These are phyloP conservation scores for Ramalina intermedia DNA, from an alignment of 495 filamentous ascomycete species.

Conservation along the genomic window DNA sequence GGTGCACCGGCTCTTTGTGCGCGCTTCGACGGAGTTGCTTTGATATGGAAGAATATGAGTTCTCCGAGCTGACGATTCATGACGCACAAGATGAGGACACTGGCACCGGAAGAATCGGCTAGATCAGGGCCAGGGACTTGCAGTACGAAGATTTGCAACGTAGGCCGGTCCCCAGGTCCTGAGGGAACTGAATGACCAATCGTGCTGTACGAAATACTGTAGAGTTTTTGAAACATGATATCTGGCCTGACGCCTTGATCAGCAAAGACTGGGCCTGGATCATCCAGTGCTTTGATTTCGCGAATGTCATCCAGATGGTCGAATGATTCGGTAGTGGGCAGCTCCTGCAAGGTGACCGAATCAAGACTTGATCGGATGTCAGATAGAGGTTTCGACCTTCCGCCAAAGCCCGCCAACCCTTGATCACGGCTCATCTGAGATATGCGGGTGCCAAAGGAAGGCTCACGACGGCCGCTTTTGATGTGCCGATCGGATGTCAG, in stretches of 20 bases:
- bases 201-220: constrained; percentile 48
- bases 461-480: constrained; percentile 39
- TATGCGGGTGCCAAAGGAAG: constrained; percentile 62
- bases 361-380: constrained; percentile 22
- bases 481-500: constrained; percentile 37
- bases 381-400: constrained; percentile 21
- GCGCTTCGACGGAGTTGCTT: background rate
- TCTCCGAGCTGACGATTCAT: constrained; percentile 3
- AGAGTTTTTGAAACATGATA: constrained; percentile 56
- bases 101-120: constrained; percentile 2
- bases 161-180: constrained; percentile 30
- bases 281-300: constrained; percentile 53
- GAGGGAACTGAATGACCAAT: constrained; percentile 39
- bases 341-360: constrained; percentile 43
- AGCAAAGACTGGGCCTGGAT: constrained; percentile 55
- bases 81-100: constrained; percentile 9
- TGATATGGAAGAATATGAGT: constrained; percentile 3
- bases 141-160: constrained; percentile 49
- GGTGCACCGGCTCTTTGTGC: background rate
- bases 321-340: constrained; percentile 55
- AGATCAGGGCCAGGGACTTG: constrained; percentile 33
- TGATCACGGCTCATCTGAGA: constrained; percentile 45
- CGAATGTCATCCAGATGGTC: constrained; percentile 53
- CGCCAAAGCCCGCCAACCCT: constrained; percentile 22
- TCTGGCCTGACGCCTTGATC: constrained; percentile 59